Evolutionary conservation across 1,284 basidiomycete species (phyloP).

Genomic region (Cutaneotrichosporon sp.): DNA sequence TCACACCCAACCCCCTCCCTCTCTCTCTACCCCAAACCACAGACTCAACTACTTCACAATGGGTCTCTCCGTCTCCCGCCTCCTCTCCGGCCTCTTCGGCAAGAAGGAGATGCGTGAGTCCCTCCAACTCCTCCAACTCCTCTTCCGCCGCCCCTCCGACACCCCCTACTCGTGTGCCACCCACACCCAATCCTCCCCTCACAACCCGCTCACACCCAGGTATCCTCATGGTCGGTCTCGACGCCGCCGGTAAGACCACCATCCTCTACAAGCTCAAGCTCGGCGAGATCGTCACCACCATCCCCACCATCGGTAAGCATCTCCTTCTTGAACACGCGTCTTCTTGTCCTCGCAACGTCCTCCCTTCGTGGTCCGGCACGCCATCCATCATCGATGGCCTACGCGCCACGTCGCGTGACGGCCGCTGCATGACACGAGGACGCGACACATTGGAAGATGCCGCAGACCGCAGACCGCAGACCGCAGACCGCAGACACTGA

Average conservation of each 20-base stretch:
- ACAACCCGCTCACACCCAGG: conserved; percentile 45
- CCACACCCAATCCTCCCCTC: not conserved
- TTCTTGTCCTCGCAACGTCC: too few relatives aligned
- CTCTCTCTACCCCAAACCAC: not conserved
- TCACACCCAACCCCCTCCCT: not conserved
- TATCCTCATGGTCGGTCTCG: conserved; percentile 78
- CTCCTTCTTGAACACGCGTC: not conserved
- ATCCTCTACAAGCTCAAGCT: conserved; percentile 99
- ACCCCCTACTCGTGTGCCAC: not conserved
- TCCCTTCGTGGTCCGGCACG: too few relatives aligned
- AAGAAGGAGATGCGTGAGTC: conserved; percentile 99
- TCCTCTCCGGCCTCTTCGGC: conserved; percentile 85
- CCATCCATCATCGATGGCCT: too few relatives aligned
- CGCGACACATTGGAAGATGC: too few relatives aligned
- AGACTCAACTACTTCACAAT: too few relatives aligned
- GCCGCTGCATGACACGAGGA: too few relatives aligned
- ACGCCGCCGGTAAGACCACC: conserved; percentile 95
- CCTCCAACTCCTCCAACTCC: not conserved
- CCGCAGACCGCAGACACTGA: too few relatives aligned
- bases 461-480: too few relatives aligned
- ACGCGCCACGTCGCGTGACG: too few relatives aligned
- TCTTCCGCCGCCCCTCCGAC: too few relatives aligned
- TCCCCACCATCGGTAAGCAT: conserved; percentile 65
- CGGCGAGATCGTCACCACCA: conserved; percentile 97
- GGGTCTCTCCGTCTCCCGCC: conserved; percentile 78